Percentiles rank a stretch among this genome's conserved stretches.
These are phyloP conservation scores for Leishmania aethiopica DNA, from an alignment of 208 protist genomes.

Conservation along the genomic window DNA sequence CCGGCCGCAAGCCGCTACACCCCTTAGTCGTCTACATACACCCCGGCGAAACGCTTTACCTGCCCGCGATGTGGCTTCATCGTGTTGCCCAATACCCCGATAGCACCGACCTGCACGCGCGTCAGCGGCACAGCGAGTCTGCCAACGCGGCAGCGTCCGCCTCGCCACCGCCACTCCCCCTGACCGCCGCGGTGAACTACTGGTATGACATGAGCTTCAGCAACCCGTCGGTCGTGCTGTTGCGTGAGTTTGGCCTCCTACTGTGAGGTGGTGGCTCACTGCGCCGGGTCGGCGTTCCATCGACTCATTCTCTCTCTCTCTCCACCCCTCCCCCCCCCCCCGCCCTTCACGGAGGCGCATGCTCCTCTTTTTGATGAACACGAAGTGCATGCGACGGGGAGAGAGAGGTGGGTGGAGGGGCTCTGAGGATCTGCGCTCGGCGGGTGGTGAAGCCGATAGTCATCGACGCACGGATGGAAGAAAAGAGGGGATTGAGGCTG, in stretches of 20 bases:
- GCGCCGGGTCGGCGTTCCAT: not conserved
- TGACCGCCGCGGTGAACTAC: conserved; percentile 92
- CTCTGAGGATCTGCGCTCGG: not conserved
- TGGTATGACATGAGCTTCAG: conserved; percentile 93
- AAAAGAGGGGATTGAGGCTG: not conserved
- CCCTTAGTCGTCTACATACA: conserved; percentile 77
- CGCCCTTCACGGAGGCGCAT: not conserved
- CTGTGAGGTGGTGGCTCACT: conserved; percentile 34
- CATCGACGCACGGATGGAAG: not conserved
- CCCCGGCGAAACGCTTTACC: conserved; percentile 90
- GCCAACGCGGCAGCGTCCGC: not conserved
- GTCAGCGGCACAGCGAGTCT: conserved; percentile 10
- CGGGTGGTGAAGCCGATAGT: not conserved
- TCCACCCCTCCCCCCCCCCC: not conserved
- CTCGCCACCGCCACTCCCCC: conserved; percentile 44
- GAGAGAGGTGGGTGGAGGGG: not conserved
- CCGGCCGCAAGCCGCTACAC: conserved; percentile 39
- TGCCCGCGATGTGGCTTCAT: conserved; percentile 92
- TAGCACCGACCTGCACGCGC: conserved; percentile 52
- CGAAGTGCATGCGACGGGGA: not conserved
- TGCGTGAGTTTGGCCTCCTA: conserved; percentile 83
- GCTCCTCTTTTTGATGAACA: not conserved
- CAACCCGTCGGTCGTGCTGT: conserved; percentile 80
- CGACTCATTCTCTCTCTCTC: not conserved
- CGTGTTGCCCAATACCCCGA: conserved; percentile 88